Evolutionary conservation across 2,329 filamentous ascomycete genomes (phyloP).

Genomic region (Monosporascus cannonballus): DNA sequence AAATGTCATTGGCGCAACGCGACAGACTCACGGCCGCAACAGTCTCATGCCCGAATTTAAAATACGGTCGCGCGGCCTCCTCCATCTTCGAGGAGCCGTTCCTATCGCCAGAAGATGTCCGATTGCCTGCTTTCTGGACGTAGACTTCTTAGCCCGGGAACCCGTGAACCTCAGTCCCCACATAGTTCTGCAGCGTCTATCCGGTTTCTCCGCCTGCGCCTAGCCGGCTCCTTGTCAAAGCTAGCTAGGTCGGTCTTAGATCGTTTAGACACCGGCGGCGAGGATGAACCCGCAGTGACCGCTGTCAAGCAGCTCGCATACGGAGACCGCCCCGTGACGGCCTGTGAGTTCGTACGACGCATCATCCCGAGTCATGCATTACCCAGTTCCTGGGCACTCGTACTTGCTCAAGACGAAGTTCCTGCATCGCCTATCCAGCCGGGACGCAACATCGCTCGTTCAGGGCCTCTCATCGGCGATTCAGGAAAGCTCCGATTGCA

Average conservation of each 20-base stretch:
- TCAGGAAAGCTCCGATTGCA: slow-evolving; percentile 21
- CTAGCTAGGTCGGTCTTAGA: slow-evolving; percentile 7
- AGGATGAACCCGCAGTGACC: not conserved
- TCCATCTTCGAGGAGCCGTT: slow-evolving; percentile 12
- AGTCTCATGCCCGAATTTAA: slow-evolving; percentile 9
- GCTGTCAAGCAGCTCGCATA: slow-evolving; percentile 13
- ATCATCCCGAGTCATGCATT: slow-evolving; percentile 22
- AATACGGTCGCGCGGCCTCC: slow-evolving; percentile 9
- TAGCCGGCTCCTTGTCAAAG: not conserved
- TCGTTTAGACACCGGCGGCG: slow-evolving; percentile 1
- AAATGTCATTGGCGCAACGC: not conserved
- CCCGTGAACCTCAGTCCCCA: too few species aligned
- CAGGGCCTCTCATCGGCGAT: slow-evolving; percentile 21
- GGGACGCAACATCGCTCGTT: slow-evolving; percentile 20
- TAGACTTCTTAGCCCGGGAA: too few species aligned
- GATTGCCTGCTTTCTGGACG: slow-evolving; percentile 13
- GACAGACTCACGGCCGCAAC: slow-evolving; percentile 5
- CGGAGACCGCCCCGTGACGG: slow-evolving; percentile 24
- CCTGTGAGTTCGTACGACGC: slow-evolving; percentile 24
- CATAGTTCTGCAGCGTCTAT: too few species aligned
- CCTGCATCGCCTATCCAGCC: slow-evolving; percentile 20
- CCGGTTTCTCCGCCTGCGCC: too few species aligned
- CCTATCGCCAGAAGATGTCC: slow-evolving; percentile 7
- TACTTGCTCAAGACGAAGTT: slow-evolving; percentile 21
- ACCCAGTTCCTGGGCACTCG: slow-evolving; percentile 28